Conservation (phyloP, 2,329 filamentous ascomycete species). For the Monilinia polystroma region DNA sequence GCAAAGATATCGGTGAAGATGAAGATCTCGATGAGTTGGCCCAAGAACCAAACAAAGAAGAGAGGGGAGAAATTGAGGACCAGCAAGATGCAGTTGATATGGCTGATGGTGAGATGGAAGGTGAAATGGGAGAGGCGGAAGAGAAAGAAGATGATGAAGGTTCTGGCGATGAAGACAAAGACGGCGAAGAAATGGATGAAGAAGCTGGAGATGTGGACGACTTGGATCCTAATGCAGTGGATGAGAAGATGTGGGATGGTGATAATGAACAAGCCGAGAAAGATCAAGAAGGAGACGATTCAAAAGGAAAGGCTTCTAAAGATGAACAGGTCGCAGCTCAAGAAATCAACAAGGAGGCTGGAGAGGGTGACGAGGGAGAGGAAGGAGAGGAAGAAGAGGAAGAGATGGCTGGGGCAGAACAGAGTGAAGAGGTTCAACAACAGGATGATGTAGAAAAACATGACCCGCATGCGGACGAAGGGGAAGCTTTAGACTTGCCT, state of each 20-base stretch:
- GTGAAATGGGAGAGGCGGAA: conserved; percentile 69
- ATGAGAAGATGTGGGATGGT: conserved; percentile 99
- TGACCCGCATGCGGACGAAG: conserved; percentile 65
- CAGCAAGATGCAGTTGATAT: conserved; percentile 87
- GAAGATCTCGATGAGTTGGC: conserved; percentile 91
- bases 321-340: conserved; percentile 50
- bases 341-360: conserved; percentile 59
- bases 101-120: conserved; percentile 89
- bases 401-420: conserved; percentile 56
- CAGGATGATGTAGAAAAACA: conserved; percentile 60
- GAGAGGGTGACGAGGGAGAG: conserved; percentile 52
- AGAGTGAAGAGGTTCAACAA: conserved; percentile 52
- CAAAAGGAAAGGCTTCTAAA: conserved; percentile 66
- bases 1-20: conserved; percentile 91
- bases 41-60: conserved; percentile 68
- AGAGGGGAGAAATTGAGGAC: conserved; percentile 67
- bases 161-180: conserved; percentile 62
- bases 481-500: conserved; percentile 66
- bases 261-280: conserved; percentile 76
- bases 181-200: conserved; percentile 75
- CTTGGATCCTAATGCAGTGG: conserved; percentile 82
- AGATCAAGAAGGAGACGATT: conserved; percentile 72
- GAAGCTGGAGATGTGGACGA: conserved; percentile 90
- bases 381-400: conserved; percentile 49
- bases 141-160: conserved; percentile 63